phyloP scores from a whole-genome alignment of 1,284 basidiomycete species.

The Stygiomarasmius scandens region DNA sequence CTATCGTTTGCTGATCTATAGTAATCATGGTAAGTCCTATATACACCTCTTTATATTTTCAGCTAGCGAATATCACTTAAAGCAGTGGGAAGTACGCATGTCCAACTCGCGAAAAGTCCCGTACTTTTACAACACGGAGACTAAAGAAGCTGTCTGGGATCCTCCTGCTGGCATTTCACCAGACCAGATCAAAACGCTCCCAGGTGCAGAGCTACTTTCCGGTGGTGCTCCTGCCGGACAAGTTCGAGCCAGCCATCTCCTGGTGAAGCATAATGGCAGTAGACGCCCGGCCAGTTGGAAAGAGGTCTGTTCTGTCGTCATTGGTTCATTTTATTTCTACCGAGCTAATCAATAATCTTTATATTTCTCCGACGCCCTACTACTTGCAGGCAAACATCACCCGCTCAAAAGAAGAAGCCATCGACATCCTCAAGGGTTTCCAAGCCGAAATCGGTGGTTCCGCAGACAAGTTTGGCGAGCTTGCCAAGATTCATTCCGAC shows the following conservation, averaged over 20 bases:
- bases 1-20: neutral
- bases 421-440: conserved; percentile 71
- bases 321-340: neutral
- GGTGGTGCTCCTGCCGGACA: conserved; percentile 44
- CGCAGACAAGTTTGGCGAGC: conserved; percentile 69
- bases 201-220: conserved; percentile 67
- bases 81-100: conserved; percentile 81
- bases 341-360: neutral
- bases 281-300: conserved; percentile 92
- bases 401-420: conserved; percentile 88
- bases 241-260: conserved; percentile 92
- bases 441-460: conserved; percentile 62
- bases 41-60: neutral
- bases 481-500: conserved; percentile 81
- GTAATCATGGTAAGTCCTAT: neutral
- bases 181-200: conserved; percentile 65
- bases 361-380: neutral
- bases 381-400: conserved; percentile 76
- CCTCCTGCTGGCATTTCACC: conserved; percentile 67
- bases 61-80: neutral
- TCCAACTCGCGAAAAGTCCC: conserved; percentile 79
- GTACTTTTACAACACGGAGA: conserved; percentile 87
- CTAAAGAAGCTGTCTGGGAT: conserved; percentile 84
- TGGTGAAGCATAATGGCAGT: conserved; percentile 91
- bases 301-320: conserved; percentile 72